These are phyloP conservation scores for Aristolochia fimbriata DNA, from an alignment of 164 flowering plant genomes.

Conservation along the genomic window DNA sequence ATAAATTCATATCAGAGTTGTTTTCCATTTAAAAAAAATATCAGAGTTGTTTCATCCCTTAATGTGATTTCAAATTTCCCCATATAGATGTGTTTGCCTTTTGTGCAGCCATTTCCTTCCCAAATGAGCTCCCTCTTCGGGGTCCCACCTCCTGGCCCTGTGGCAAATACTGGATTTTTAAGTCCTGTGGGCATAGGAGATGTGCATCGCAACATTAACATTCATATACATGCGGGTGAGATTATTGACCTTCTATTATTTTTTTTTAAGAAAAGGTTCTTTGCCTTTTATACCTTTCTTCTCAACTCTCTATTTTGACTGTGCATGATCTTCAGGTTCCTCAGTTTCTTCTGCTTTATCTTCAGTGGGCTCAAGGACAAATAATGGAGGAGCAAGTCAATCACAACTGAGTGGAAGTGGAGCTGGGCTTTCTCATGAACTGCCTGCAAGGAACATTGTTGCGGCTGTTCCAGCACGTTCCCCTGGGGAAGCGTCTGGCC, in stretches of 20 bases:
- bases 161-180: slow-evolving; percentile 26
- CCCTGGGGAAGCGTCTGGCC: slow-evolving; percentile 14
- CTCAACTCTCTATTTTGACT: background rate
- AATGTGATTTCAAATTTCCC: background rate
- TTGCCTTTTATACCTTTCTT: background rate
- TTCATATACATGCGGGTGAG: slow-evolving; percentile 91
- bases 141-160: slow-evolving; percentile 24
- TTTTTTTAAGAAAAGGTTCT: background rate
- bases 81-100: background rate
- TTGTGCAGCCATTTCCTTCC: slow-evolving; percentile 78
- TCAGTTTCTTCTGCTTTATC: slow-evolving; percentile 38
- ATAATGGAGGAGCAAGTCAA: slow-evolving; percentile 14
- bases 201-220: slow-evolving; percentile 69
- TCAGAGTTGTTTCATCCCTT: background rate
- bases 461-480: slow-evolving; percentile 21
- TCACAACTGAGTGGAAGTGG: slow-evolving; percentile 10
- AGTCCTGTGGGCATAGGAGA: slow-evolving; percentile 55
- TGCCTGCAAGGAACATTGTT: slow-evolving; percentile 20
- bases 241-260: background rate
- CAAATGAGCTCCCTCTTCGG: slow-evolving; percentile 76
- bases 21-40: too few relatives aligned
- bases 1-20: background rate
- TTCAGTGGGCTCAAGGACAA: slow-evolving; percentile 44
- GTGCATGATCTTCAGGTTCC: slow-evolving; percentile 24
- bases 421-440: slow-evolving; percentile 9